Conservation (phyloP, 768 basidiomycete genomes). For the Gymnopilus dilepis region DNA sequence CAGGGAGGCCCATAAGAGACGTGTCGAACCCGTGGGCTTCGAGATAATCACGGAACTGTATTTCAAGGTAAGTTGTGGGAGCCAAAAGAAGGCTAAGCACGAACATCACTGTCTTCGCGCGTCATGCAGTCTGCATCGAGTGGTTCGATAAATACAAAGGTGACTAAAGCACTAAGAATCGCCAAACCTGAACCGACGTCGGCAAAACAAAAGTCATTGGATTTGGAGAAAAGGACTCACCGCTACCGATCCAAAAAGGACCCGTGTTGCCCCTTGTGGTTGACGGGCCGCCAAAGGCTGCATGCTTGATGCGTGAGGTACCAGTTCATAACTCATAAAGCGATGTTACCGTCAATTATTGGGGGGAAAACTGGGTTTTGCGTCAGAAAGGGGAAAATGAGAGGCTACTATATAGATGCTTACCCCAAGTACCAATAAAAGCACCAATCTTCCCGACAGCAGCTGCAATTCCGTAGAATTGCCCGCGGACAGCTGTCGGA, state of each 20-base stretch:
- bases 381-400: neutral
- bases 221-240: conserved; percentile 33
- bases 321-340: neutral
- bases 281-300: conserved; percentile 66
- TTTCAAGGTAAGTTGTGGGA: neutral
- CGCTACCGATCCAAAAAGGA: conserved; percentile 86
- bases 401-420: conserved; percentile 23
- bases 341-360: conserved; percentile 59
- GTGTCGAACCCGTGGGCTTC: conserved; percentile 82
- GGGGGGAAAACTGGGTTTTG: conserved; percentile 59
- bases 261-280: conserved; percentile 73
- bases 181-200: conserved; percentile 56
- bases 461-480: conserved; percentile 86
- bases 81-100: conserved; percentile 23
- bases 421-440: conserved; percentile 83
- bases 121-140: conserved; percentile 79
- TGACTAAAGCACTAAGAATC: conserved; percentile 74
- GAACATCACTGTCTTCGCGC: conserved; percentile 70
- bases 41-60: conserved; percentile 83
- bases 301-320: neutral
- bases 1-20: conserved; percentile 65
- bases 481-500: conserved; percentile 85
- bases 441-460: conserved; percentile 88
- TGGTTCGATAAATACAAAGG: conserved; percentile 75
- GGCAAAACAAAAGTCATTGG: neutral